phyloP scores from a whole-genome alignment of 345 rosid species.

The Rubroshorea leprosula region DNA sequence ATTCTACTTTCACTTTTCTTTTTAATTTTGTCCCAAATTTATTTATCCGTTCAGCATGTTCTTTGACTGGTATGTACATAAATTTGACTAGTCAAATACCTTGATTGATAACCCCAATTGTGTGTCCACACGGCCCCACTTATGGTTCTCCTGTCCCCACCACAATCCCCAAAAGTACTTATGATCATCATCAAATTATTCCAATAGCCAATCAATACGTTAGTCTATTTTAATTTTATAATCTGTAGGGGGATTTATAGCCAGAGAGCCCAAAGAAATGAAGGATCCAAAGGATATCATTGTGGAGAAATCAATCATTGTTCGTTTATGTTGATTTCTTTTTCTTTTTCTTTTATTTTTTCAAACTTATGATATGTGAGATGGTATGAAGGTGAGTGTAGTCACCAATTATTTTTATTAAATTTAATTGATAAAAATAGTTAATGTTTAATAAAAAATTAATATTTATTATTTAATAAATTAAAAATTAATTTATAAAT shows the following conservation, averaged over 20 bases:
- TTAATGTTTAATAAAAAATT: too few relatives aligned
- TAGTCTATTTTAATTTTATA: too few relatives aligned
- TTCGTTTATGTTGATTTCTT: too few relatives aligned
- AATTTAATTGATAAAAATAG: too few relatives aligned
- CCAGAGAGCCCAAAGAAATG: background rate
- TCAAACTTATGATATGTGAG: constrained; percentile 21
- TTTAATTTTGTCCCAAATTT: constrained; percentile 16
- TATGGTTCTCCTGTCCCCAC: constrained; percentile 12
- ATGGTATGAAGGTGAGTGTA: constrained; percentile 31
- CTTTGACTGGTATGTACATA: constrained; percentile 24
- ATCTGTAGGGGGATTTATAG: background rate
- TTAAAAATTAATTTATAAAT: too few relatives aligned
- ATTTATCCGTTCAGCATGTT: constrained; percentile 19
- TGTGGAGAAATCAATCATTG: constrained; percentile 37
- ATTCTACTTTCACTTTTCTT: constrained; percentile 20
- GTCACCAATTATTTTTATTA: too few relatives aligned
- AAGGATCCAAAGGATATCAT: constrained; percentile 17
- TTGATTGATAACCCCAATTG: constrained; percentile 22
- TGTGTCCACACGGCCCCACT: background rate
- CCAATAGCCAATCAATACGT: too few relatives aligned
- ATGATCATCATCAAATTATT: too few relatives aligned
- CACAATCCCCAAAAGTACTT: too few relatives aligned
- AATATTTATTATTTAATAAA: too few relatives aligned
- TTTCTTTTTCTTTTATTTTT: too few relatives aligned
- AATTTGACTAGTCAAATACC: constrained; percentile 43